phyloP scores from a whole-genome alignment of 2,329 filamentous ascomycete genomes.

The Venturia oleaginea region DNA sequence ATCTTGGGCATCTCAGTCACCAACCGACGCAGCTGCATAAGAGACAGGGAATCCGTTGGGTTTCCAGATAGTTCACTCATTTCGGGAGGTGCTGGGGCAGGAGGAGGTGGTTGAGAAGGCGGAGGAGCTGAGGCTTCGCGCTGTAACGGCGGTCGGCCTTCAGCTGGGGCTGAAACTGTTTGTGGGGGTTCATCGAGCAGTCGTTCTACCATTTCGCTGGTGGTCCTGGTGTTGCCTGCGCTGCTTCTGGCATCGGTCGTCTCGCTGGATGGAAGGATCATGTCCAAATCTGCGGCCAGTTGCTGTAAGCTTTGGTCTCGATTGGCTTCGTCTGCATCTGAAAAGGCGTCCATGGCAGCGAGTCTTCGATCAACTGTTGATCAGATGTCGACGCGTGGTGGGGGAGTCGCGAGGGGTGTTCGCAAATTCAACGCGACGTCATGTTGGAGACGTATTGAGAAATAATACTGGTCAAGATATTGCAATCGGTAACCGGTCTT shows the following conservation, averaged over 20 bases:
- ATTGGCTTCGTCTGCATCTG: not conserved
- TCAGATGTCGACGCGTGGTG: slow-evolving; percentile 1
- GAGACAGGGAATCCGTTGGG: slow-evolving; percentile 32
- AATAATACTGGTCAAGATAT: not conserved
- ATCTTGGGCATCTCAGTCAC: slow-evolving; percentile 35
- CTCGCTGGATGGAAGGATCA: slow-evolving; percentile 11
- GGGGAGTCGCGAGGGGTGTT: not conserved
- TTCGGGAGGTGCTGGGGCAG: not conserved
- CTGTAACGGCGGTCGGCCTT: slow-evolving; percentile 1
- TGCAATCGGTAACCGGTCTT: not conserved
- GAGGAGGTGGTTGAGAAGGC: slow-evolving; percentile 7
- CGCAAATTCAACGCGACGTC: not conserved
- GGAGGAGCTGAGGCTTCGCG: slow-evolving; percentile 13
- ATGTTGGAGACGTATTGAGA: not conserved
- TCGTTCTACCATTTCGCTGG: slow-evolving; percentile 13
- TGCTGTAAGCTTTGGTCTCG: slow-evolving; percentile 5
- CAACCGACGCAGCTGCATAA: slow-evolving; percentile 37
- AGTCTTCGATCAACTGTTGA: not conserved
- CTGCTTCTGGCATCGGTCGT: not conserved
- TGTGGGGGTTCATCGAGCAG: not conserved
- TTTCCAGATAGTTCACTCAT: not conserved
- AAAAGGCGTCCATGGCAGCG: not conserved
- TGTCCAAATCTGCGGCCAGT: slow-evolving; percentile 8
- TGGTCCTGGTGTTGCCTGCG: slow-evolving; percentile 3
- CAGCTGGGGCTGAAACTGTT: not conserved